Base-by-base conservation (phyloP, 116 monocot species). In the Papilionanthe hybrid region DNA sequence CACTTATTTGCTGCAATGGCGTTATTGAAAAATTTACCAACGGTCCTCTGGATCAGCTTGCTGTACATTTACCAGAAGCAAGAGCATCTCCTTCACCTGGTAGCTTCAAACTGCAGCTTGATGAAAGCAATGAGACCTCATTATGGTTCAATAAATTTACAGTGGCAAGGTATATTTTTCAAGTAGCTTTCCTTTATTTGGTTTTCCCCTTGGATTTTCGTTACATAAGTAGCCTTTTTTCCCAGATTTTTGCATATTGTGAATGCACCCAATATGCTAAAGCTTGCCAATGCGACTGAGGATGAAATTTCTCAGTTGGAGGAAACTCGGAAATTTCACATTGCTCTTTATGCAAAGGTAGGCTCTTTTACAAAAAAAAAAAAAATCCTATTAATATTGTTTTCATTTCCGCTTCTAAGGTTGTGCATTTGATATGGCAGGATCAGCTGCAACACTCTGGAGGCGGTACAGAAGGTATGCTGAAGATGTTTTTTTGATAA, bases 131-230 rank as follows among this genome's bases (percentile, higher is more conserved):
- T 42, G 78, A 81, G 29, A 83, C 83, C 66, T 83, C 86, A 48
- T 48, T 9, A 55, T 93, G 96, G 96, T 96, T 96, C 87, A 92
- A 88, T 29, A 96, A 93, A 82, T 86, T 78, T 66, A 96, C 89
- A 58, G 49, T 96, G 27, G 55, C 56, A 29, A 86, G 87, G 96
- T 92, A 86, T 77, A 25, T 56, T 41, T 56, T 20, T 37, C 4
- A 63, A 28, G 23, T 17, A 20, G 1, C 28, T 17, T 27, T 63
- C 2, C 72, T 47, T 28, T 48, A 20, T 23, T 72, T 79, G 58
- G 48, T 53, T 55, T 20, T 55, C 7, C 67, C 32, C 75, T 5
- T 75, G 23, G 23, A 69, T 29, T 58, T 49, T 44, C n/a, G 22
- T 47, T 60, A 30, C 19, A 41, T 67, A 5, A 11, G 48, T 12